Conservation (phyloP, 352 stramenopile genomes). For the Phytophthora pinifolia region DNA sequence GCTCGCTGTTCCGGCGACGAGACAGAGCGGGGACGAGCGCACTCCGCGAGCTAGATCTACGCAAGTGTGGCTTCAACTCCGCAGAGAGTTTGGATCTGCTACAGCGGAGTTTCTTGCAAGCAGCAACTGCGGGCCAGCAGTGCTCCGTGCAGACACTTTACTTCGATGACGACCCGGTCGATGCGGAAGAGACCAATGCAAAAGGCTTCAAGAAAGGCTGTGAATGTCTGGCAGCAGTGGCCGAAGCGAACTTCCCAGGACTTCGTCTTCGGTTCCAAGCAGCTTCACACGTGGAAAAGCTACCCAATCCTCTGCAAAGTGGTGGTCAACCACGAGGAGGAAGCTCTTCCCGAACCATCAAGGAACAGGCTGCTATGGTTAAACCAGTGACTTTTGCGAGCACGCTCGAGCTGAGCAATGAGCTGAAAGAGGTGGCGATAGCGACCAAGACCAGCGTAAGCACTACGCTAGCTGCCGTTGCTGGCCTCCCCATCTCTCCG, state of each 20-base stretch:
- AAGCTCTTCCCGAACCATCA: neutral
- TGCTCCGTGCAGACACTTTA: slow-evolving; percentile 22
- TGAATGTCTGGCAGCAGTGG: slow-evolving; percentile 11
- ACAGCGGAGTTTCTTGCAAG: slow-evolving; percentile 29
- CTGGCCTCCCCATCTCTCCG: slow-evolving; percentile 3
- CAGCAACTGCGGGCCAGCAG: slow-evolving; percentile 25
- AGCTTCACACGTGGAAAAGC: slow-evolving; percentile 6
- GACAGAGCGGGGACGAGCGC: slow-evolving; percentile 24
- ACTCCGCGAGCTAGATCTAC: slow-evolving; percentile 35
- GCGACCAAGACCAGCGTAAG: slow-evolving; percentile 26
- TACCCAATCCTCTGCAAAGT: neutral
- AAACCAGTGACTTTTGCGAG: slow-evolving; percentile 1
- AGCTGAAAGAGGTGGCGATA: slow-evolving; percentile 21
- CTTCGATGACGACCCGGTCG: slow-evolving; percentile 7
- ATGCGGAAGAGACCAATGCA: slow-evolving; percentile 7
- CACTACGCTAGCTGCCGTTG: slow-evolving; percentile 23
- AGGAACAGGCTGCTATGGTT: neutral
- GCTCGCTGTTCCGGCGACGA: slow-evolving; percentile 27
- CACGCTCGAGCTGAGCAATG: slow-evolving; percentile 3
- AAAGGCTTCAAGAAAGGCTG: slow-evolving; percentile 11
- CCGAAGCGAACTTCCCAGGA: slow-evolving; percentile 19
- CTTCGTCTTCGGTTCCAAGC: slow-evolving; percentile 17
- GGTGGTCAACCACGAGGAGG: neutral
- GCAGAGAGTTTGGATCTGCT: slow-evolving; percentile 11
- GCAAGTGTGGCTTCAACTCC: slow-evolving; percentile 34